Evolutionary conservation across 352 stramenopile genomes (phyloP).

Genomic region (Phytophthora pistaciae): DNA sequence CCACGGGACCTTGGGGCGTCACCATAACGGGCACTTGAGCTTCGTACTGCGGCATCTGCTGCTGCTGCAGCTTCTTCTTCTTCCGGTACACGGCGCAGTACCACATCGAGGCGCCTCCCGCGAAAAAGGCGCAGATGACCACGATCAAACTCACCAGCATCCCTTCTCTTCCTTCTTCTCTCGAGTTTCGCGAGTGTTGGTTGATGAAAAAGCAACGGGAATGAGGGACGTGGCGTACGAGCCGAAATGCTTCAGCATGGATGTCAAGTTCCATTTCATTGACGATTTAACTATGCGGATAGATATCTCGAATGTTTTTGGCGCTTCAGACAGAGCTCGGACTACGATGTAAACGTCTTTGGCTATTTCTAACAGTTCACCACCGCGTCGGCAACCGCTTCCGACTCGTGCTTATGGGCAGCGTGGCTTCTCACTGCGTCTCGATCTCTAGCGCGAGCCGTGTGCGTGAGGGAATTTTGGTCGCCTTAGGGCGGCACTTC

Average conservation of each 20-base stretch:
- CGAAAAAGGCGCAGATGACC: constrained; percentile 36
- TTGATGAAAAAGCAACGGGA: not conserved
- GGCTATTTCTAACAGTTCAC: constrained; percentile 19
- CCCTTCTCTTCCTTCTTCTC: constrained; percentile 1
- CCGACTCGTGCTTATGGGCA: constrained; percentile 30
- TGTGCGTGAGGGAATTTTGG: constrained; percentile 46
- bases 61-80: constrained; percentile 25
- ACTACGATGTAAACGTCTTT: not conserved
- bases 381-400: not conserved
- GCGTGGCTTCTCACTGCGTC: constrained; percentile 36
- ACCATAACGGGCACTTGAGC: constrained; percentile 30
- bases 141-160: constrained; percentile 33
- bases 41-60: constrained; percentile 24
- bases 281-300: too few relatives aligned
- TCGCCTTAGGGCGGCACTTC: constrained; percentile 34
- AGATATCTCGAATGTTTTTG: not conserved
- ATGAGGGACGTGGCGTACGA: not conserved
- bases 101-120: constrained; percentile 29
- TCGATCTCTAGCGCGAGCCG: constrained; percentile 35
- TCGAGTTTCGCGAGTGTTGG: not conserved
- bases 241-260: not conserved
- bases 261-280: not conserved
- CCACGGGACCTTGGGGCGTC: constrained; percentile 31
- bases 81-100: constrained; percentile 28
- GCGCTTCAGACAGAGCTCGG: not conserved